Evolutionary conservation across 257 asterid genomes (phyloP).

Genomic region (Nicotiana benthamiana): DNA sequence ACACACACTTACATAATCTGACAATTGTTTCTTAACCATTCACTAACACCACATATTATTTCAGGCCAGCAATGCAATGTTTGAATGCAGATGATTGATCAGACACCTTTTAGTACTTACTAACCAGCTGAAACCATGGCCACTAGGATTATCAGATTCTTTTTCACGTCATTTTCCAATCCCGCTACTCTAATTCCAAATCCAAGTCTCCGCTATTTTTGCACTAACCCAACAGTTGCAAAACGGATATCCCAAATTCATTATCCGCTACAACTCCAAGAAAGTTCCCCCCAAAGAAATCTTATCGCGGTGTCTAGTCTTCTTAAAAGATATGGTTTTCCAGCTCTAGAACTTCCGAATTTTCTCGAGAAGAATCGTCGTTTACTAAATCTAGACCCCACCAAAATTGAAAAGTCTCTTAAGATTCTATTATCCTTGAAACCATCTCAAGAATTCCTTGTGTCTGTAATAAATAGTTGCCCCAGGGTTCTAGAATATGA

Average conservation of each 20-base stretch:
- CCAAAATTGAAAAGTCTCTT: constrained; percentile 43
- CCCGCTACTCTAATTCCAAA: background rate
- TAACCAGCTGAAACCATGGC: constrained; percentile 15
- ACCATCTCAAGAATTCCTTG: constrained; percentile 46
- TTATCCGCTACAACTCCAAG: constrained; percentile 11
- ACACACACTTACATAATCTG: too few relatives aligned
- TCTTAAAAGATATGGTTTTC: constrained; percentile 60
- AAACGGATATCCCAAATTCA: constrained; percentile 13
- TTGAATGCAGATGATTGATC: background rate
- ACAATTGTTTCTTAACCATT: too few relatives aligned
- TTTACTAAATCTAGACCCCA: constrained; percentile 33
- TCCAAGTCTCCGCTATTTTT: constrained; percentile 1
- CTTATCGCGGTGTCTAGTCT: constrained; percentile 35
- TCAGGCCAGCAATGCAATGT: background rate
- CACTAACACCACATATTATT: too few relatives aligned
- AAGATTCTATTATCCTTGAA: constrained; percentile 40
- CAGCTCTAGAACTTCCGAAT: constrained; percentile 26
- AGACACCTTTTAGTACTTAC: background rate
- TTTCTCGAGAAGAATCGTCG: constrained; percentile 42
- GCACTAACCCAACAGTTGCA: constrained; percentile 12
- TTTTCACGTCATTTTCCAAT: constrained; percentile 8
- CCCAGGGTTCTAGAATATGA: constrained; percentile 49
- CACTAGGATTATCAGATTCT: constrained; percentile 10
- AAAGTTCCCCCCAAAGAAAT: constrained; percentile 11
- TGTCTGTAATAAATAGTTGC: constrained; percentile 44